Conservation (phyloP, 768 basidiomycete species). For the Gloeophyllum trabeum region DNA sequence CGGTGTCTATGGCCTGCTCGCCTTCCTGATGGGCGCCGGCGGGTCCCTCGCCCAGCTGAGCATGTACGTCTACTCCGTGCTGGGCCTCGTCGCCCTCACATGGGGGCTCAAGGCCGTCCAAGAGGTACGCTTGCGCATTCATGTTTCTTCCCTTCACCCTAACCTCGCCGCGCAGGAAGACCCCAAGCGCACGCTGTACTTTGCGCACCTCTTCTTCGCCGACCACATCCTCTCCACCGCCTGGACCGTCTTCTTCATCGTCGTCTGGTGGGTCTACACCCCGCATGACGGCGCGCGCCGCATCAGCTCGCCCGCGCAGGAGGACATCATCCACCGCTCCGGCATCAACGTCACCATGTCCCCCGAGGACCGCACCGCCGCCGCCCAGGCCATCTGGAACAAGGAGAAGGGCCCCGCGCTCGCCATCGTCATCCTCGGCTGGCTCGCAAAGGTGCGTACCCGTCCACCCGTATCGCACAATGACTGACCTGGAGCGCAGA, state of each 20-base stretch:
- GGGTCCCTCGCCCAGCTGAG: conserved; percentile 88
- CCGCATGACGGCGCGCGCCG: conserved; percentile 83
- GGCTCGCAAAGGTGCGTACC: conserved; percentile 72
- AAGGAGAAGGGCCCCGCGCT: conserved; percentile 79
- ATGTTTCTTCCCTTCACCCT: conserved; percentile 5
- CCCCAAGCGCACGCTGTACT: conserved; percentile 70
- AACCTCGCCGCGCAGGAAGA: conserved; percentile 62
- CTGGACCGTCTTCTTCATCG: conserved; percentile 89
- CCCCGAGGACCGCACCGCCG: conserved; percentile 50
- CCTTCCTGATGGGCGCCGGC: conserved; percentile 82
- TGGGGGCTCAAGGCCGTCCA: conserved; percentile 88
- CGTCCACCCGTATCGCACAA: neutral
- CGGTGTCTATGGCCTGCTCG: conserved; percentile 92
- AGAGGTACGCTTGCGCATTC: conserved; percentile 41
- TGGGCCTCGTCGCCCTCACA: conserved; percentile 65
- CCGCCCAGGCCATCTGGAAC: conserved; percentile 81
- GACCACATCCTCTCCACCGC: conserved; percentile 86
- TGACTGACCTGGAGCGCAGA: conserved; percentile 26
- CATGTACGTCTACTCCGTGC: conserved; percentile 87
- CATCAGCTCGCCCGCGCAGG: conserved; percentile 80
- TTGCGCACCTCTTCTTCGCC: conserved; percentile 85
- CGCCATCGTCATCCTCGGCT: conserved; percentile 68
- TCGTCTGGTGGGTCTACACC: conserved; percentile 84
- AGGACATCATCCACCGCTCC: conserved; percentile 64
- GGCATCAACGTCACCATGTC: conserved; percentile 42